A percentile compares a stretch with the other conserved stretches of the same genome.
Evolutionary conservation across 495 filamentous ascomycete genomes (phyloP).

Genomic region (Aspergillus kassunensis): DNA sequence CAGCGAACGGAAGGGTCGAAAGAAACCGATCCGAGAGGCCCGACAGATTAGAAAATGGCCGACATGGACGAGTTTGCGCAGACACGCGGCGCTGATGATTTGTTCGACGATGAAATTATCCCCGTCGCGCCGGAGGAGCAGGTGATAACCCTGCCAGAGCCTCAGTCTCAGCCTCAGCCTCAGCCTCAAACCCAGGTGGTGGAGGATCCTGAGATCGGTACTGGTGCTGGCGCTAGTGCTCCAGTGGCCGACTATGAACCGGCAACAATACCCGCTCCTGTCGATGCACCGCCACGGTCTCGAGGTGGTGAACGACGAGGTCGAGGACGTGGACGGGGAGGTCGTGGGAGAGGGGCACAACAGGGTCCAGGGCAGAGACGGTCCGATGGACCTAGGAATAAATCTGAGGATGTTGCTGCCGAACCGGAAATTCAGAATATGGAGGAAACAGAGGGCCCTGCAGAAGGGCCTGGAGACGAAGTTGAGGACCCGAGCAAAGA

Average conservation of each 20-base stretch:
- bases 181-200: no score
- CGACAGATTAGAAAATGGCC: slow-evolving; percentile 17
- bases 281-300: slow-evolving; percentile 27
- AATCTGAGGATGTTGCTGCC: slow-evolving; percentile 11
- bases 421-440: slow-evolving; percentile 18
- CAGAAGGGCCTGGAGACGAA: slow-evolving; percentile 16
- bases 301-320: slow-evolving; percentile 37
- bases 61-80: slow-evolving; percentile 58
- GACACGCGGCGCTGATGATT: slow-evolving; percentile 61
- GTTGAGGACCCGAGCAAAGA: slow-evolving; percentile 24
- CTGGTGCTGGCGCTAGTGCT: no score
- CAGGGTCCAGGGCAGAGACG: slow-evolving; percentile 29
- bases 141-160: no score
- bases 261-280: slow-evolving; percentile 6
- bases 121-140: slow-evolving; percentile 47
- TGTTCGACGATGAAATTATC: slow-evolving; percentile 71
- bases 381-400: slow-evolving; percentile 21
- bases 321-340: slow-evolving; percentile 31
- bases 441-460: slow-evolving; percentile 9
- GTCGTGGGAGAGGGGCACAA: slow-evolving; percentile 28
- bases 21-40: not conserved
- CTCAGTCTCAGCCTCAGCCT: no score
- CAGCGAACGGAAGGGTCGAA: not conserved
- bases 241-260: slow-evolving; percentile 14
- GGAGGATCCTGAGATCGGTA: no score